A percentile compares a stretch with the other conserved stretches of the same genome.
These are phyloP conservation scores for Manihot esculenta DNA, from an alignment of 441 rosid species.

Conservation along the genomic window DNA sequence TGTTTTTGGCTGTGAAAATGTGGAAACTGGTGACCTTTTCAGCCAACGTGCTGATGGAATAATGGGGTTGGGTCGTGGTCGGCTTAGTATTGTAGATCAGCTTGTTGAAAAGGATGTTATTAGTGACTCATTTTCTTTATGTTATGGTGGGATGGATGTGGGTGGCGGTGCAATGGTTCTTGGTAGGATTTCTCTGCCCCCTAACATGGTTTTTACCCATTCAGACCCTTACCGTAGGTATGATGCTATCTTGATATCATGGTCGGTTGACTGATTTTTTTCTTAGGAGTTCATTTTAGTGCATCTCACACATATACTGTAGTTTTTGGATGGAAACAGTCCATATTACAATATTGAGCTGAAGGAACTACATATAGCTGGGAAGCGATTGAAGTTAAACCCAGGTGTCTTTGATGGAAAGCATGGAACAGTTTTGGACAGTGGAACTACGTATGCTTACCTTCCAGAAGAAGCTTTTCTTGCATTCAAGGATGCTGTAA, in stretches of 20 bases:
- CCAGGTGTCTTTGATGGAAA: constrained; percentile 72
- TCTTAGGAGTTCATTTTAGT: constrained; percentile 20
- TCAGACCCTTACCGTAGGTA: constrained; percentile 62
- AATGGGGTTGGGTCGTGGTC: constrained; percentile 90
- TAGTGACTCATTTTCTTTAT: constrained; percentile 77
- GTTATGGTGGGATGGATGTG: constrained; percentile 95
- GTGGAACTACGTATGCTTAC: constrained; percentile 93
- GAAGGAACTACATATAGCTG: constrained; percentile 87
- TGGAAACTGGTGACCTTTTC: constrained; percentile 88
- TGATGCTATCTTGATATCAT: constrained; percentile 1
- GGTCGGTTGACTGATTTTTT: not conserved
- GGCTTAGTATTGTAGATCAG: constrained; percentile 82
- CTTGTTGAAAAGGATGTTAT: constrained; percentile 75
- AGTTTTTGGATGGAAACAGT: constrained; percentile 48
- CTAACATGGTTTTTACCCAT: constrained; percentile 61
- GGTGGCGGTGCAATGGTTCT: constrained; percentile 98
- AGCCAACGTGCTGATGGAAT: constrained; percentile 95
- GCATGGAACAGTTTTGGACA: constrained; percentile 84
- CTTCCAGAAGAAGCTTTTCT: constrained; percentile 76
- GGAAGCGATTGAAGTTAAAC: constrained; percentile 66
- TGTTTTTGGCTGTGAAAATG: constrained; percentile 84
- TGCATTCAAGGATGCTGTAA: constrained; percentile 71
- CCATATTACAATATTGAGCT: constrained; percentile 91
- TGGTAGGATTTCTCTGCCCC: constrained; percentile 67
- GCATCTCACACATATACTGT: constrained; percentile 32